Evolutionary conservation across 306 rosid genomes (phyloP).

Genomic region (Adenanthera pavonina): DNA sequence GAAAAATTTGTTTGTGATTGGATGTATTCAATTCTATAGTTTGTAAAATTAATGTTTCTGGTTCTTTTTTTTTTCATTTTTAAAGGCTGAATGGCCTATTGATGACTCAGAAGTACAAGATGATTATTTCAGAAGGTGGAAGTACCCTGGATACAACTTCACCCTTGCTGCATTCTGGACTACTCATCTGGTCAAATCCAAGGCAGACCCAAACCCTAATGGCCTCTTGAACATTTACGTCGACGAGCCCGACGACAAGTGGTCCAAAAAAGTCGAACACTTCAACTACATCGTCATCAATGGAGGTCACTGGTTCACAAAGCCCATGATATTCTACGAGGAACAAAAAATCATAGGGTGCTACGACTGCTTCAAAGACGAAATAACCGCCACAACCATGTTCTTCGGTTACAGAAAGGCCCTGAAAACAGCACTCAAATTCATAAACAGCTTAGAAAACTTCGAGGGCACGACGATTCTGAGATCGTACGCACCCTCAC

Average conservation of each 20-base stretch:
- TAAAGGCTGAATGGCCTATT: slow-evolving; percentile 82
- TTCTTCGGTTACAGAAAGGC: slow-evolving; percentile 76
- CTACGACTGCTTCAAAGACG: slow-evolving; percentile 63
- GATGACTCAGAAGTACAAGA: slow-evolving; percentile 65
- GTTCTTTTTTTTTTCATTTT: background rate
- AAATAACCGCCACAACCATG: slow-evolving; percentile 68
- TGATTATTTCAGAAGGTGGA: slow-evolving; percentile 70
- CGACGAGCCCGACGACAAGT: slow-evolving; percentile 74
- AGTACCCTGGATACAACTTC: slow-evolving; percentile 78
- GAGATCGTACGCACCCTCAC: slow-evolving; percentile 80
- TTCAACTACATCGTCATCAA: slow-evolving; percentile 72
- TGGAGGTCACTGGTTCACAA: slow-evolving; percentile 84
- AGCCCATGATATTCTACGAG: slow-evolving; percentile 64
- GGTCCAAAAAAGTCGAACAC: slow-evolving; percentile 62
- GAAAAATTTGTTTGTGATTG: background rate
- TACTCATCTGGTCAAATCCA: slow-evolving; percentile 72
- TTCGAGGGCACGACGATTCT: slow-evolving; percentile 69
- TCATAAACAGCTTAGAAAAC: slow-evolving; percentile 59
- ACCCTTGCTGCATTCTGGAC: slow-evolving; percentile 82
- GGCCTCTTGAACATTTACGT: slow-evolving; percentile 70
- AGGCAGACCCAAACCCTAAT: slow-evolving; percentile 42
- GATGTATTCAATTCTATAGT: background rate
- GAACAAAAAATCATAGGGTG: slow-evolving; percentile 64
- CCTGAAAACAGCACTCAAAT: slow-evolving; percentile 64
- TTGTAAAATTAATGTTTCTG: background rate